A percentile compares a stretch with the other conserved stretches of the same genome.
Conservation (phyloP, 129 eudicot species). For the Flaveria brownii region DNA sequence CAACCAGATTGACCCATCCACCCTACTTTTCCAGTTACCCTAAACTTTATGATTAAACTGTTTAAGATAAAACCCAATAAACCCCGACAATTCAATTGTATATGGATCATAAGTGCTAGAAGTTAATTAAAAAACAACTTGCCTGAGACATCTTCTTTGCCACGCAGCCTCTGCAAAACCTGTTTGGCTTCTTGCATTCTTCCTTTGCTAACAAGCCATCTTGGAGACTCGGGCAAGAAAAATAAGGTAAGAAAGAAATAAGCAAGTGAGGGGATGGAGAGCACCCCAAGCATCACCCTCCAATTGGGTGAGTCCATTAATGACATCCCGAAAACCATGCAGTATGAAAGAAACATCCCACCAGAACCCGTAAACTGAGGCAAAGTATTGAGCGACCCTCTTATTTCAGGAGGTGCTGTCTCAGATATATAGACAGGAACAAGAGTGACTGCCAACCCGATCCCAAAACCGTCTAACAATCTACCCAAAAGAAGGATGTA, state of each 20-base stretch:
- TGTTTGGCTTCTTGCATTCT: conserved; percentile 74
- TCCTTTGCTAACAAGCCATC: conserved; percentile 97
- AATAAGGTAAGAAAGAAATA: conserved; percentile 56
- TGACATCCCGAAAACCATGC: conserved; percentile 86
- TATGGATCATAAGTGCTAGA: not conserved
- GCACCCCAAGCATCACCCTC: conserved; percentile 90
- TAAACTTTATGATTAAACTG: not conserved
- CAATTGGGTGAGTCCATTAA: conserved; percentile 66
- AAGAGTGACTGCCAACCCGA: conserved; percentile 76
- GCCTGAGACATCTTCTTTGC: conserved; percentile 91
- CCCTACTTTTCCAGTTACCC: not conserved
- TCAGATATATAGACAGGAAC: conserved; percentile 80
- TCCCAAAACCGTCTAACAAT: conserved; percentile 74
- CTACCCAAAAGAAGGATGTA: conserved; percentile 65
- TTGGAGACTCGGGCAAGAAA: conserved; percentile 88
- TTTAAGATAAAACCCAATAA: not conserved
- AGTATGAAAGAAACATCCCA: conserved; percentile 79
- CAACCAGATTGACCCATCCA: not conserved
- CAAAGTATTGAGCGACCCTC: conserved; percentile 74
- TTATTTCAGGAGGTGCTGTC: conserved; percentile 77
- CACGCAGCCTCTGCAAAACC: conserved; percentile 82
- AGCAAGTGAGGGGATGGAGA: conserved; percentile 64
- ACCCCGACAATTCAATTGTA: not conserved
- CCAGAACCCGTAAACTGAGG: conserved; percentile 78
- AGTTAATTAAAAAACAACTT: conserved; percentile 7